phyloP scores from a whole-genome alignment of 805 yeast species.

The Starmerella potacharoeniae region DNA sequence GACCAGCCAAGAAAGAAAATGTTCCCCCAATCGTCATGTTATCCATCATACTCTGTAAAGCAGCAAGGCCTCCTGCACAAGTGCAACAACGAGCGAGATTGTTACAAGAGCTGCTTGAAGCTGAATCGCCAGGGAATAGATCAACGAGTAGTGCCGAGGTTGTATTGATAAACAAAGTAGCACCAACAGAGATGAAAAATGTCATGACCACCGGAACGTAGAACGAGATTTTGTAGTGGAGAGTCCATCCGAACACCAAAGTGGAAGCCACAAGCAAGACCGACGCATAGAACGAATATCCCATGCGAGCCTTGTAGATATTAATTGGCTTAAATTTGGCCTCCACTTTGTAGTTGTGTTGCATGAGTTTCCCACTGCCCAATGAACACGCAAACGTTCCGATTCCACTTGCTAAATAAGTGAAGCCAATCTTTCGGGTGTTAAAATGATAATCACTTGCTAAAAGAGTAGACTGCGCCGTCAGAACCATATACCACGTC shows the following conservation, averaged over 20 bases:
- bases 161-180: constrained; percentile 46
- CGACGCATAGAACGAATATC: constrained; percentile 37
- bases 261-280: constrained; percentile 33
- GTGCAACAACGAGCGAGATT: constrained; percentile 64
- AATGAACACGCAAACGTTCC: constrained; percentile 55
- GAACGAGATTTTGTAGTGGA: constrained; percentile 38
- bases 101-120: constrained; percentile 62
- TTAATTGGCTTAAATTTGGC: constrained; percentile 21
- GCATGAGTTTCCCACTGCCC: constrained; percentile 44
- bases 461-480: constrained; percentile 50
- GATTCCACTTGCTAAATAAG: constrained; percentile 64
- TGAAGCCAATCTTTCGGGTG: constrained; percentile 51
- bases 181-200: constrained; percentile 46
- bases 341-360: constrained; percentile 37
- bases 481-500: constrained; percentile 59
- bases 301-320: constrained; percentile 44
- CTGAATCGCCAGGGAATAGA: constrained; percentile 54
- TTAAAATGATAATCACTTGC: constrained; percentile 40
- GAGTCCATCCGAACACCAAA: constrained; percentile 63
- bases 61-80: constrained; percentile 62
- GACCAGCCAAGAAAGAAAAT: constrained; percentile 55
- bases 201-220: constrained; percentile 49
- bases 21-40: constrained; percentile 62
- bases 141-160: constrained; percentile 66
- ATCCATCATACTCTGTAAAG: constrained; percentile 47